Base-by-base conservation (phyloP, 495 filamentous ascomycete species). In the Hypoxylon subgilvum region DNA sequence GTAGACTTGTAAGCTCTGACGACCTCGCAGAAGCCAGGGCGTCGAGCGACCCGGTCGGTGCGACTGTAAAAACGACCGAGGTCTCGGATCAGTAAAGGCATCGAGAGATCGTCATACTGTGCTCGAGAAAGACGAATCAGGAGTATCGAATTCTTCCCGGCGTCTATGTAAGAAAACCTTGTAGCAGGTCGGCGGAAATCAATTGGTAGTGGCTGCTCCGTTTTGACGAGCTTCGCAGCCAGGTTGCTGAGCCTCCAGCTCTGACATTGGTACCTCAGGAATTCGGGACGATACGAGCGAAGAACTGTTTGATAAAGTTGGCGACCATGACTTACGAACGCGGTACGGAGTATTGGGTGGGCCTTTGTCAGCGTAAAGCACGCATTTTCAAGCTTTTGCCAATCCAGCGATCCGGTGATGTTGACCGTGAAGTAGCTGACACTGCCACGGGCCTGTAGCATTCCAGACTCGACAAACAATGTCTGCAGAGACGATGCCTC, bases 141-240 rank as follows among this genome's bases (percentile, higher is more conserved):
- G 17, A 80, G 70, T 0, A 67, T 57, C n/a, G 76, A 78, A 42
- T 74, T 75, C 63, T 76, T 79, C 25, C 73, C 68, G 0, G 69
- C 77, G 25, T 80, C 77, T 14, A 80, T 42, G 35, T 78, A 77
- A 28, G 63, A 70, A 54, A 80, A 80, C 43, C 76, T 79, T 12
- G 77, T 79, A 39, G 79, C 56, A 0, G 77, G 76, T 1, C 61
- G 52, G 42, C 71, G 67, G 25, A 79, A 79, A 6, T 70, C 69
- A 22, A 74, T 62, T 3, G 68, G 66, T 6, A 49, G 57, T 1
- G 63, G 41, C 25, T 74, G 72, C 12, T 80, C 77, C 52, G 74
- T 74, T 44, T 69, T 70, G 32, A 80, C 68, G 14, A 71, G 41
- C 62, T 78, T 80, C 27, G 69, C 55, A 41, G 65, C 56, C 47